Evolutionary conservation across 371 early-diverging fungal genomes (phyloP).

Genomic region (Actinomortierella ambigua): DNA sequence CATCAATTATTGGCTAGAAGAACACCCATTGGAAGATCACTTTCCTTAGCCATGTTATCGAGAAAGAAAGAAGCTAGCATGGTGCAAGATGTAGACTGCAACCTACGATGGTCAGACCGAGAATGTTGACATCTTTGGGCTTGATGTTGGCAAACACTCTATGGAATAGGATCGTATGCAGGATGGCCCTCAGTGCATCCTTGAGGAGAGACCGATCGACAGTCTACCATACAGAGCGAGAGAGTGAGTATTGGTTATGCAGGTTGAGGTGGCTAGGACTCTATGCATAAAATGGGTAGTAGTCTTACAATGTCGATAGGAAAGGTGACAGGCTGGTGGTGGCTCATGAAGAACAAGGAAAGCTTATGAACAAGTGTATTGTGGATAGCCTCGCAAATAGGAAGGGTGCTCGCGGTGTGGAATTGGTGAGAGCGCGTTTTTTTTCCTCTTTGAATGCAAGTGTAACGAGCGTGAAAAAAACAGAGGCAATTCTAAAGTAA

Average conservation of each 20-base stretch:
- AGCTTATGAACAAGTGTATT: too few relatives aligned
- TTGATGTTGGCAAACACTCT: slow-evolving; percentile 75
- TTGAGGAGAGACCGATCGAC: slow-evolving; percentile 65
- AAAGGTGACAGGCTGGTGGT: slow-evolving; percentile 47
- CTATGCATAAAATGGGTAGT: neutral
- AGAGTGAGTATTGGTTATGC: neutral
- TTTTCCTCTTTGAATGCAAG: too few relatives aligned
- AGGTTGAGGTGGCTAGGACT: neutral
- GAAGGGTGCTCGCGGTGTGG: too few relatives aligned
- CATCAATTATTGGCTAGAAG: slow-evolving; percentile 55
- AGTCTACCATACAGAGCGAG: slow-evolving; percentile 25
- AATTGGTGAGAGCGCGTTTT: too few relatives aligned
- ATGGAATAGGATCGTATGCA: slow-evolving; percentile 89
- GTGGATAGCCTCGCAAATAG: too few relatives aligned
- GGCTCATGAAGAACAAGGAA: slow-evolving; percentile 17
- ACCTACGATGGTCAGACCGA: slow-evolving; percentile 75
- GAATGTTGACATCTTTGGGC: slow-evolving; percentile 74
- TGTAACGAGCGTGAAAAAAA: too few relatives aligned
- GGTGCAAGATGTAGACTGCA: slow-evolving; percentile 44
- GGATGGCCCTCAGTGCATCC: slow-evolving; percentile 69
- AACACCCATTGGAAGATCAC: neutral
- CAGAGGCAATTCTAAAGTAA: too few relatives aligned
- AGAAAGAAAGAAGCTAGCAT: slow-evolving; percentile 41
- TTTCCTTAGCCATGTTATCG: slow-evolving; percentile 30
- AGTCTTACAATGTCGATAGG: slow-evolving; percentile 53